Evolutionary conservation across 345 rosid species (phyloP).

Genomic region (Hypericum perforatum): DNA sequence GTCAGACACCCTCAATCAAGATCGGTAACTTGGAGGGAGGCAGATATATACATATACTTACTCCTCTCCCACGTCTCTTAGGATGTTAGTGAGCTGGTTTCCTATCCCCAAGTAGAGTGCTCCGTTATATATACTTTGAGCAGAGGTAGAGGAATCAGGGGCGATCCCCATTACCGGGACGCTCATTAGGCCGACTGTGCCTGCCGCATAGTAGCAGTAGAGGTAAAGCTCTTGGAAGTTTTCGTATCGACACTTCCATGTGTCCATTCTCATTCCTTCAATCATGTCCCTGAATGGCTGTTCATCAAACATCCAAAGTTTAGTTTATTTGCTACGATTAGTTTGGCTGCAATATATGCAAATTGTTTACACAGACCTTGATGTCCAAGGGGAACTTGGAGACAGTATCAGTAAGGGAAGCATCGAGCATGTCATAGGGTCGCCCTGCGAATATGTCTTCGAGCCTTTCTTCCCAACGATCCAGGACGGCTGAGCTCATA

Average conservation of each 20-base stretch:
- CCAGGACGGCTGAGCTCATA: slow-evolving; percentile 34
- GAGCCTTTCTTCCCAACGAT: slow-evolving; percentile 51
- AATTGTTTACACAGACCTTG: slow-evolving; percentile 20
- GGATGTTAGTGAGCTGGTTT: slow-evolving; percentile 54
- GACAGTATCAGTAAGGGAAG: slow-evolving; percentile 45
- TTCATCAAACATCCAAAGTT: background rate
- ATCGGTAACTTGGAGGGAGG: too few relatives aligned
- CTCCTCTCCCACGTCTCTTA: slow-evolving; percentile 61
- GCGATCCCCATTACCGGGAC: slow-evolving; percentile 64
- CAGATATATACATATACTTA: slow-evolving; percentile 13
- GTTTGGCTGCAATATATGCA: too few relatives aligned
- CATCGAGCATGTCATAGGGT: slow-evolving; percentile 52
- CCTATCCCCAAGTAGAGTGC: slow-evolving; percentile 48
- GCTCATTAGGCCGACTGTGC: slow-evolving; percentile 49
- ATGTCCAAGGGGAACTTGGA: slow-evolving; percentile 42
- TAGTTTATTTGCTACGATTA: too few relatives aligned
- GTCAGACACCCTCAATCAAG: too few relatives aligned
- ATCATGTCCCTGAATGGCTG: slow-evolving; percentile 62
- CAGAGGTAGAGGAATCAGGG: slow-evolving; percentile 24
- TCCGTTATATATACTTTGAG: slow-evolving; percentile 28
- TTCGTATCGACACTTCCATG: slow-evolving; percentile 30
- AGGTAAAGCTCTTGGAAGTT: slow-evolving; percentile 45
- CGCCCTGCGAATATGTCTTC: slow-evolving; percentile 43
- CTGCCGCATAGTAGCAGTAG: slow-evolving; percentile 50
- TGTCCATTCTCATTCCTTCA: slow-evolving; percentile 60